A percentile compares a stretch with the other conserved stretches of the same genome.
Conservation (phyloP, 768 basidiomycete genomes). For the Mycena metata region DNA sequence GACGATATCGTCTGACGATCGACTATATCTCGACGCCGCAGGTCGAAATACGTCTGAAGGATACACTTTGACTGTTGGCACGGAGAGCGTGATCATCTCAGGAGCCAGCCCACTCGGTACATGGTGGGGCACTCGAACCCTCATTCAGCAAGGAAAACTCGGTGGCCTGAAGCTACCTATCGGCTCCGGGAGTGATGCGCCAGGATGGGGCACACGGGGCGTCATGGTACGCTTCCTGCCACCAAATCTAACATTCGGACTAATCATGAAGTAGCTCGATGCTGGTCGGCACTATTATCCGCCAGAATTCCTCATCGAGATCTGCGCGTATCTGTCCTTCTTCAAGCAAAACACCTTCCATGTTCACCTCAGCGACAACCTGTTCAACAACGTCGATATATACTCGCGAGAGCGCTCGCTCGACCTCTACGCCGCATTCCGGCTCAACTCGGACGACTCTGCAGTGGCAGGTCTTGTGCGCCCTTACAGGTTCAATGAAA, state of each 20-base stretch:
- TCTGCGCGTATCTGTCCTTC: constrained; percentile 38
- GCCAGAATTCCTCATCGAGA: constrained; percentile 30
- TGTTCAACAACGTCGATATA: constrained; percentile 33
- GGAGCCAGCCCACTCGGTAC: constrained; percentile 37
- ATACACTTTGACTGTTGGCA: constrained; percentile 28
- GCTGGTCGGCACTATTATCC: constrained; percentile 36
- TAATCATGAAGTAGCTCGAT: constrained; percentile 29
- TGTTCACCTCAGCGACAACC: constrained; percentile 41
- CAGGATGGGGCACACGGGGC: constrained; percentile 37
- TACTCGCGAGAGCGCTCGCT: constrained; percentile 33
- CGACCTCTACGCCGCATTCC: constrained; percentile 39
- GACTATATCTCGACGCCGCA: constrained; percentile 32
- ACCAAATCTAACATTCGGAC: neutral
- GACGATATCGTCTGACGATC: constrained; percentile 22
- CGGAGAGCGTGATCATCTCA: constrained; percentile 27
- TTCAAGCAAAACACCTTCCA: constrained; percentile 42
- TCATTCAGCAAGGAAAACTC: constrained; percentile 36
- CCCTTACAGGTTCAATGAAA: constrained; percentile 36
- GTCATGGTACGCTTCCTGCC: constrained; percentile 29
- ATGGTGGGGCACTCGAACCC: constrained; percentile 35
- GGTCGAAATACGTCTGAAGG: constrained; percentile 34
- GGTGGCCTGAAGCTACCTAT: constrained; percentile 19
- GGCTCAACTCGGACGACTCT: constrained; percentile 36
- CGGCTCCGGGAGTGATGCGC: constrained; percentile 35
- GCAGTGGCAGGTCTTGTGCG: constrained; percentile 35